A percentile compares a stretch with the other conserved stretches of the same genome.
phyloP scores from a whole-genome alignment of 129 eudicot genomes.

The Ambrosia trifida region DNA sequence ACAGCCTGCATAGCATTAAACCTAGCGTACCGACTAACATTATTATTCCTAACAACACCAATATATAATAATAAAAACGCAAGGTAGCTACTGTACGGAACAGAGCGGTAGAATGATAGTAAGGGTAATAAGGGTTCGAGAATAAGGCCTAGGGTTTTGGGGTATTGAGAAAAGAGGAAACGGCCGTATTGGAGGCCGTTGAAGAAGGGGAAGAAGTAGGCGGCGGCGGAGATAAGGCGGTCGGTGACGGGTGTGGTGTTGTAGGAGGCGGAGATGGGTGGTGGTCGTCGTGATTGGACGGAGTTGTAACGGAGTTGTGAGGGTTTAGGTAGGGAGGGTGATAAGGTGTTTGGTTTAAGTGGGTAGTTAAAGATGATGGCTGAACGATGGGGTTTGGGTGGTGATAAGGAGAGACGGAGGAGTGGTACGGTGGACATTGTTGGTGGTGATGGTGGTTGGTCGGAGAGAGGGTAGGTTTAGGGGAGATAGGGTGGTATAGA shows the following conservation, averaged over 20 bases:
- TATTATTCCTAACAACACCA: slow-evolving; percentile 67
- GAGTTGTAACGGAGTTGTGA: slow-evolving; percentile 19
- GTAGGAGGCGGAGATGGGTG: slow-evolving; percentile 46
- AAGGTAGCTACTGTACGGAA: slow-evolving; percentile 75
- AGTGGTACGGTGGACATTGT: slow-evolving; percentile 42
- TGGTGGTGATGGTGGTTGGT: slow-evolving; percentile 1
- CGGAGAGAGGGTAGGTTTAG: slow-evolving; percentile 17
- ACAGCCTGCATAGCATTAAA: slow-evolving; percentile 96
- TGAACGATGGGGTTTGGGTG: slow-evolving; percentile 26
- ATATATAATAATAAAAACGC: slow-evolving; percentile 63
- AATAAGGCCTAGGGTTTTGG: slow-evolving; percentile 47
- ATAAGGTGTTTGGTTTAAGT: slow-evolving; percentile 24
- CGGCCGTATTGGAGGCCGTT: slow-evolving; percentile 94
- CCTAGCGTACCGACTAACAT: slow-evolving; percentile 60
- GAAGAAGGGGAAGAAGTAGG: slow-evolving; percentile 87
- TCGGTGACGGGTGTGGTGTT: slow-evolving; percentile 75
- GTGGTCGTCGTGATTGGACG: slow-evolving; percentile 26
- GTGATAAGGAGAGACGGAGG: slow-evolving; percentile 46
- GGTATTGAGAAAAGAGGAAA: slow-evolving; percentile 76
- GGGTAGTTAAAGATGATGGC: slow-evolving; percentile 17
- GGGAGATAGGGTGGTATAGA: neutral
- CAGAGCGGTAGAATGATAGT: slow-evolving; percentile 62
- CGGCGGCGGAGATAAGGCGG: slow-evolving; percentile 82
- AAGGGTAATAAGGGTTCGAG: slow-evolving; percentile 72
- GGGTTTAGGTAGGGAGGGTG: slow-evolving; percentile 9